These are phyloP conservation scores for Nemania diffusa DNA, from an alignment of 2,329 filamentous ascomycete genomes.

Conservation along the genomic window DNA sequence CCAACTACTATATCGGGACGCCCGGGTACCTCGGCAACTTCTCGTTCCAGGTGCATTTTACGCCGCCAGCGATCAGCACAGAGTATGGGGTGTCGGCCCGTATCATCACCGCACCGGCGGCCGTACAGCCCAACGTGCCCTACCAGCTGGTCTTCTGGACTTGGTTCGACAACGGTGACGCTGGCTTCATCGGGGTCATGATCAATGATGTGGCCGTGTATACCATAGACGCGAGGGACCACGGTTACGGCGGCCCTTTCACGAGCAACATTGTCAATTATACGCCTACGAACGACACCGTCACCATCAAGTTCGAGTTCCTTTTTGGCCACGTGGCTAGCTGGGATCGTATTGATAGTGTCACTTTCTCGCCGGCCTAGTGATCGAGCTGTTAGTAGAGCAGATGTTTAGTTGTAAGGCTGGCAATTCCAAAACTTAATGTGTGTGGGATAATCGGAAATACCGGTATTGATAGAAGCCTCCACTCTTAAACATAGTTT, in stretches of 20 bases:
- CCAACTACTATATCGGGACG: conserved; percentile 12
- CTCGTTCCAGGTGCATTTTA: conserved; percentile 34
- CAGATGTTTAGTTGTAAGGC: background rate
- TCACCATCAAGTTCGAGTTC: conserved; percentile 30
- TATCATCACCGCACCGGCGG: conserved; percentile 28
- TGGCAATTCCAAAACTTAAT: background rate
- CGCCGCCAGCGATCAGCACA: conserved; percentile 15
- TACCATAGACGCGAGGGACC: conserved; percentile 33
- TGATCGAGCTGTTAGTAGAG: background rate
- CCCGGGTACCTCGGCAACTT: conserved; percentile 21
- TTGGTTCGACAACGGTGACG: conserved; percentile 30
- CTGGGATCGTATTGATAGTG: conserved; percentile 22
- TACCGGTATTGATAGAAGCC: background rate
- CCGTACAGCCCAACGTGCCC: conserved; percentile 19
- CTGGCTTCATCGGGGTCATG: conserved; percentile 38
- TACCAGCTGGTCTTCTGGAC: conserved; percentile 34
- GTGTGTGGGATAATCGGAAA: background rate
- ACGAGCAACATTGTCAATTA: conserved; percentile 18
- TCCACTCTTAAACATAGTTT: too few species aligned
- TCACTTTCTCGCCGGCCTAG: conserved; percentile 9
- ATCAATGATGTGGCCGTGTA: conserved; percentile 29
- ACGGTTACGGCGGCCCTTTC: conserved; percentile 23
- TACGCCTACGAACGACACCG: conserved; percentile 16
- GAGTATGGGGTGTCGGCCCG: conserved; percentile 34
- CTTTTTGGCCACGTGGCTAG: conserved; percentile 5